Evolutionary conservation across 352 stramenopile species (phyloP).

Genomic region (Phytophthora podocarpi): DNA sequence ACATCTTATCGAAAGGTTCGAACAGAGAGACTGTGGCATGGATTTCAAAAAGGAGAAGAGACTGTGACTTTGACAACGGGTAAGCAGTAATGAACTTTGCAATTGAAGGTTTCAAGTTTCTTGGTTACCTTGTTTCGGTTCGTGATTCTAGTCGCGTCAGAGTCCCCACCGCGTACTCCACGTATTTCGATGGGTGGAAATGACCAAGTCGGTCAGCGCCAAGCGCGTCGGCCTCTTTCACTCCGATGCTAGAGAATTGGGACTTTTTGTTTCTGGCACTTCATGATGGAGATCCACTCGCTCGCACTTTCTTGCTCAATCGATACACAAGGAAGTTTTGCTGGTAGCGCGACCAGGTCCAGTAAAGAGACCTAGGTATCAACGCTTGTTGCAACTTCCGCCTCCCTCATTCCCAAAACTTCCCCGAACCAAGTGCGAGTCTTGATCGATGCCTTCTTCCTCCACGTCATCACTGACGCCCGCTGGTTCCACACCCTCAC

Average conservation of each 20-base stretch:
- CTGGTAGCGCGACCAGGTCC: no score
- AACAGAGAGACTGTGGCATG: no score
- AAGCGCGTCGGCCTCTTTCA: conserved; percentile 6
- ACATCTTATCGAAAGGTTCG: no score
- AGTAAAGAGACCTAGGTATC: neutral
- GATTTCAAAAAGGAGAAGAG: no score
- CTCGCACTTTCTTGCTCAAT: conserved; percentile 49
- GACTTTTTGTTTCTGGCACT: neutral
- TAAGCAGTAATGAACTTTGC: no score
- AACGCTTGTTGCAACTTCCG: neutral
- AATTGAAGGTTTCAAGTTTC: no score
- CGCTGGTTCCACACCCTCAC: conserved; percentile 1
- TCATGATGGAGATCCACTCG: conserved; percentile 44
- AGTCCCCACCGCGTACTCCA: no score
- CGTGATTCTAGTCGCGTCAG: no score
- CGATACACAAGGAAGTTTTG: no score
- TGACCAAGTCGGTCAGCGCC: neutral
- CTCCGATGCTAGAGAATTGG: conserved; percentile 6
- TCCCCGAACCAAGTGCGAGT: conserved; percentile 35
- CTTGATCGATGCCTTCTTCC: conserved; percentile 70
- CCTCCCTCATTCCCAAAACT: conserved; percentile 42
- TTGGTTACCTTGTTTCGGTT: no score
- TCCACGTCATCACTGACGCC: conserved; percentile 40
- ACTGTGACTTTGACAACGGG: no score
- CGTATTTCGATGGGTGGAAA: conserved; percentile 2